Base-by-base conservation (phyloP, 1,284 basidiomycete species). In the Leccinum pachyderme region DNA sequence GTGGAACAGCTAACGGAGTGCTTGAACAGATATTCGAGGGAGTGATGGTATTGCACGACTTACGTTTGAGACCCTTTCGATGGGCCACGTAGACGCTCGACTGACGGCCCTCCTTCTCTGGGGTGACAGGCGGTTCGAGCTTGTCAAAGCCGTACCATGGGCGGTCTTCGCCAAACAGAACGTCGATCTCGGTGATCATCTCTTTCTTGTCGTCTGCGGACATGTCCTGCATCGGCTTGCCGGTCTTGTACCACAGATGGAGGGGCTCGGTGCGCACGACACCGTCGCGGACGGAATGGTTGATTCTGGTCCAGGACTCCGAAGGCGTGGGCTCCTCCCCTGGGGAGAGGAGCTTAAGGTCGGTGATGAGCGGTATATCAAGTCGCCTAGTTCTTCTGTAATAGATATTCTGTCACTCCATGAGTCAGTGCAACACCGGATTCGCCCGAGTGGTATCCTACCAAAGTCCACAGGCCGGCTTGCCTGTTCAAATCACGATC, bases 101-200 rank as follows among this genome's bases (percentile, higher is more conserved):
- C 1, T 73, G 58, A 37, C 68, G 72, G 12, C 73, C 74, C 24
- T 69, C 69, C 25, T 71, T 58, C 48, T 74, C 72, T 7, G 68
- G 65, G 15, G 83, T 76, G 6, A 86, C 79, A 2, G 81, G 72
- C 0, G 84, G 84, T 29, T 81, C 71, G 2, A 93, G 65, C 61
- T 81, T 85, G 62, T 91, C 80, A 65, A 94, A 96, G 0, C 93
- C 93, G 61, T 85, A 93, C 83, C 90, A 93, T 0, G 91, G 84
- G 6, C 80, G 76, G 52, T 87, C 84, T 48, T 89, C 84, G 4
- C 94, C 94, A 65, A 86, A 95, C 0, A 91, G 72, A 2, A 95
- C 78, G 67, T 95, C 93, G n/a, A 96, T 60, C 70, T 97, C 93
- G 1, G 93, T 96, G 61, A 97, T 83, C 18, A 92, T 73, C 45